A percentile compares a stretch with the other conserved stretches of the same genome.
phyloP scores from a whole-genome alignment of 768 basidiomycete species.

The Tephrocybe sp. region DNA sequence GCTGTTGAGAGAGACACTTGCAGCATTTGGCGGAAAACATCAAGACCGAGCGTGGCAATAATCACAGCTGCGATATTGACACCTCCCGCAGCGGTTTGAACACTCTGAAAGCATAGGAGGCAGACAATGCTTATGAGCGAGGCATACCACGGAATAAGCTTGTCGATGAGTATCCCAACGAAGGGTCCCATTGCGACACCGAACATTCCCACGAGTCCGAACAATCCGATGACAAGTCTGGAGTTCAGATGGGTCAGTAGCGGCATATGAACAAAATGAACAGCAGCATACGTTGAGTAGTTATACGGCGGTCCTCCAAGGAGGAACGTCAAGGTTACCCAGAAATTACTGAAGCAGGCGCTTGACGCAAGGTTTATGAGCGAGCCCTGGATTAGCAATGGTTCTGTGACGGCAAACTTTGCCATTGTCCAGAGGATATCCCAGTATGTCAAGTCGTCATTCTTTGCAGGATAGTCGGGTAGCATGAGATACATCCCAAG shows the following conservation, averaged over 20 bases:
- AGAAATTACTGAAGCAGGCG: slow-evolving; percentile 58
- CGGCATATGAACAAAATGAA: not conserved
- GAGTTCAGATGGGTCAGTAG: not conserved
- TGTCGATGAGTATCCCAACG: slow-evolving; percentile 68
- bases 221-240: slow-evolving; percentile 64
- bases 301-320: slow-evolving; percentile 75
- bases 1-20: slow-evolving; percentile 67
- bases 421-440: slow-evolving; percentile 76
- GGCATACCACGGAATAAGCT: slow-evolving; percentile 76
- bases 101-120: slow-evolving; percentile 51
- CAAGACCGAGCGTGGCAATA: slow-evolving; percentile 68
- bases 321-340: slow-evolving; percentile 82
- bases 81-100: slow-evolving; percentile 72
- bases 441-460: slow-evolving; percentile 60
- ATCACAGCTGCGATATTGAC: slow-evolving; percentile 70
- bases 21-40: slow-evolving; percentile 70
- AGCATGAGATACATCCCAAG: slow-evolving; percentile 60
- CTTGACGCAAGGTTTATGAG: slow-evolving; percentile 63
- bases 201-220: slow-evolving; percentile 71
- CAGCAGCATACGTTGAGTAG: slow-evolving; percentile 61
- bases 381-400: slow-evolving; percentile 68
- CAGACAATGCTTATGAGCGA: slow-evolving; percentile 54
- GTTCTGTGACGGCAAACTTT: slow-evolving; percentile 75
- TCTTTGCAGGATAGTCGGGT: slow-evolving; percentile 86
- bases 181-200: slow-evolving; percentile 72